Conservation (phyloP, 1,284 basidiomycete species). For the Laetiporus sulphureus region DNA sequence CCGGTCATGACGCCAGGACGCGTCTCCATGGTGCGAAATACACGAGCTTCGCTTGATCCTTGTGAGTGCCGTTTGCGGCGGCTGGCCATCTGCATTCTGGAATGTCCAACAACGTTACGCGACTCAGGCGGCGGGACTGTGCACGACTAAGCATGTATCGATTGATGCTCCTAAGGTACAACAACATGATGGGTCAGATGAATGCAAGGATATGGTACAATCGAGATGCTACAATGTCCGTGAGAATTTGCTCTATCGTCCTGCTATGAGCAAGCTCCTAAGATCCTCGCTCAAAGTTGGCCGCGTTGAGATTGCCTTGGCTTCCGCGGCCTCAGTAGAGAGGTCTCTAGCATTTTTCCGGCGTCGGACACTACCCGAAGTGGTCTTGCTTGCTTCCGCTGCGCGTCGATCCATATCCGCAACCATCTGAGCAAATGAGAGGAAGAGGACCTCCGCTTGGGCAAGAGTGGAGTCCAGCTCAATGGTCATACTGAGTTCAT, state of each 20-base stretch:
- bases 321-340: conserved; percentile 13
- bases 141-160: no score
- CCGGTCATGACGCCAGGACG: no score
- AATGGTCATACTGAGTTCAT: conserved; percentile 90
- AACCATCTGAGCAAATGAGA: conserved; percentile 79
- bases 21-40: no score
- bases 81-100: no score
- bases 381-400: conserved; percentile 37
- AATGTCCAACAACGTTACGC: no score
- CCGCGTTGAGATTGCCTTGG: conserved; percentile 29
- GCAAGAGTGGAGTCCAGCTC: conserved; percentile 88
- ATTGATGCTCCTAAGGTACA: conserved; percentile 1
- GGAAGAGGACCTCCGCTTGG: conserved; percentile 90
- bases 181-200: not conserved
- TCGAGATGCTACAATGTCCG: conserved; percentile 1
- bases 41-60: no score
- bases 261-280: conserved; percentile 42
- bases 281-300: conserved; percentile 49
- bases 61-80: no score
- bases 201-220: conserved; percentile 2
- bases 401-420: conserved; percentile 80
- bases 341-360: conserved; percentile 7
- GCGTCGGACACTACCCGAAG: conserved; percentile 9
- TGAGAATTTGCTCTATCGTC: conserved; percentile 23
- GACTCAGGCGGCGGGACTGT: no score